These are phyloP conservation scores for Stentor coeruleus DNA, from an alignment of 73 alveolate species.

Conservation along the genomic window DNA sequence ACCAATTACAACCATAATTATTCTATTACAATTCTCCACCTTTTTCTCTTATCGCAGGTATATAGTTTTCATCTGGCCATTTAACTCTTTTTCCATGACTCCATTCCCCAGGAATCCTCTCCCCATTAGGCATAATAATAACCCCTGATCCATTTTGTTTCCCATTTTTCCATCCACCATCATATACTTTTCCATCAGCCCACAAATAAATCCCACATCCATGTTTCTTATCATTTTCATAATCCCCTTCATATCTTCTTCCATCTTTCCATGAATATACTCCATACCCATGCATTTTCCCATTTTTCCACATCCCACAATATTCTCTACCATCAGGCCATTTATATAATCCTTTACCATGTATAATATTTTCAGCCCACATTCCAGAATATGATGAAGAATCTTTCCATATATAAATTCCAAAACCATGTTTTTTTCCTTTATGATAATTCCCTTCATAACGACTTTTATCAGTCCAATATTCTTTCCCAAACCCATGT, in stretches of 20 bases:
- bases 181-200: slow-evolving; percentile 53
- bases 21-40: too few relatives aligned
- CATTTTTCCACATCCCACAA: slow-evolving; percentile 64
- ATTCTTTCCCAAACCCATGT: slow-evolving; percentile 69
- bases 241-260: slow-evolving; percentile 64
- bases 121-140: slow-evolving; percentile 32
- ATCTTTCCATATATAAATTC: slow-evolving; percentile 70
- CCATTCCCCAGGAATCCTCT: background rate
- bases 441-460: slow-evolving; percentile 58
- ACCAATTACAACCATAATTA: too few relatives aligned
- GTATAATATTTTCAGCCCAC: slow-evolving; percentile 61
- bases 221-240: slow-evolving; percentile 61
- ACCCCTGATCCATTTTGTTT: slow-evolving; percentile 42
- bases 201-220: slow-evolving; percentile 66
- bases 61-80: background rate
- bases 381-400: slow-evolving; percentile 66
- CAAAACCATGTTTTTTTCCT: slow-evolving; percentile 57
- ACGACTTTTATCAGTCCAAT: slow-evolving; percentile 58
- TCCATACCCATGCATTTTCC: slow-evolving; percentile 76
- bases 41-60: too few relatives aligned
- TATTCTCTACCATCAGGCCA: slow-evolving; percentile 53
- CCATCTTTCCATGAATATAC: slow-evolving; percentile 71
- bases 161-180: slow-evolving; percentile 48
- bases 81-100: background rate
- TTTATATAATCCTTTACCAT: slow-evolving; percentile 59